These are phyloP conservation scores for Hymenoscyphus linearis DNA, from an alignment of 2,329 filamentous ascomycete species.

Conservation along the genomic window DNA sequence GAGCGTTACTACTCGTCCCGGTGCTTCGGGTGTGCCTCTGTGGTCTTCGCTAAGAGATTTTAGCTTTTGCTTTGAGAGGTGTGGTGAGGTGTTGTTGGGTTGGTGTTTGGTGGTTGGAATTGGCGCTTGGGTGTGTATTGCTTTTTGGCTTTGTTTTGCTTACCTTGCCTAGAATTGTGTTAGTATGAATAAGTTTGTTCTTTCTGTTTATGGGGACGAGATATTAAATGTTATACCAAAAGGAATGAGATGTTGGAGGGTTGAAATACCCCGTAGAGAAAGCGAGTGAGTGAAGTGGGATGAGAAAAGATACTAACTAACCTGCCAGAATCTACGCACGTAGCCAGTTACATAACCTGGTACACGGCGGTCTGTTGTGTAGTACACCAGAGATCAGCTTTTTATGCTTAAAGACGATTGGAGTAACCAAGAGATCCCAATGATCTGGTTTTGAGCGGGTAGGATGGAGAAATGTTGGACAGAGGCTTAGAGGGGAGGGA, in stretches of 20 bases:
- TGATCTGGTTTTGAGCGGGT: background rate
- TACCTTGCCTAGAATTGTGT: background rate
- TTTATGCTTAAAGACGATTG: background rate
- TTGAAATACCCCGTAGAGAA: too few species aligned
- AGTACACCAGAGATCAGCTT: background rate
- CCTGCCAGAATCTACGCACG: conserved; percentile 97
- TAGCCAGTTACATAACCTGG: conserved; percentile 91
- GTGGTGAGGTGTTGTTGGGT: conserved; percentile 4
- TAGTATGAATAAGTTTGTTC: background rate
- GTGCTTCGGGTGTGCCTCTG: conserved; percentile 79
- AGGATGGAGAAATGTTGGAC: background rate
- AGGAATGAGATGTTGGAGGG: too few species aligned
- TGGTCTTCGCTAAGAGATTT: conserved; percentile 71
- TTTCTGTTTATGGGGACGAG: background rate
- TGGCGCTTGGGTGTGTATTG: too few species aligned
- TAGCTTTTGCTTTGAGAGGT: conserved; percentile 11
- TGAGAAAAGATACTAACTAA: conserved; percentile 38
- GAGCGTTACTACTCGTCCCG: conserved; percentile 88
- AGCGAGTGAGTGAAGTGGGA: background rate
- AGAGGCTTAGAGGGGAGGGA: background rate
- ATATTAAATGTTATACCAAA: background rate
- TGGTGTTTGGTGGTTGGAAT: conserved; percentile 8
- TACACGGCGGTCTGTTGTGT: conserved; percentile 65
- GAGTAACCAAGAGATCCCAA: background rate
- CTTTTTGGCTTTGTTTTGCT: conserved; percentile 6